Evolutionary conservation across 2,329 filamentous ascomycete species (phyloP), one percentile per base, ranked within the genome.

Genomic region (Neofusicoccum ribis): DNA sequence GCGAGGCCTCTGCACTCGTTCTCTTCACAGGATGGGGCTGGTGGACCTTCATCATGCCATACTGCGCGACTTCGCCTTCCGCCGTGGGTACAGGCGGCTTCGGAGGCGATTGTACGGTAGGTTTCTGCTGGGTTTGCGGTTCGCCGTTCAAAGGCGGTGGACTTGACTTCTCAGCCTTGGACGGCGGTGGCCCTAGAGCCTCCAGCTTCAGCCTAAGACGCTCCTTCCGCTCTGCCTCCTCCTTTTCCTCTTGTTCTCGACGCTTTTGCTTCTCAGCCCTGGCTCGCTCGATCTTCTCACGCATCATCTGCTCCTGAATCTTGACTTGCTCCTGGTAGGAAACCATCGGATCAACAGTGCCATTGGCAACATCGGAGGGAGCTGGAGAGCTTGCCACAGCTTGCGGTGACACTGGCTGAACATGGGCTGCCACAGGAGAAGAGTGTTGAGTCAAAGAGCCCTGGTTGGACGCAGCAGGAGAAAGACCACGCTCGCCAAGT

Each of bases 201-300:
- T 89, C 89, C 52, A 93, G 78, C 76, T 91, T 92, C 73, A 89
- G 84, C 54, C 88, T 85, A 67, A 93, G 88, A 27, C 91, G 86
- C 72, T 91, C 89, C 70, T 86, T 85, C 66, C 84, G 86, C 17
- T 86, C 91, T n/a, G 87, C 89, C 72, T 92, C 89, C 71, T 91
- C 89, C n/a, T 83, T 85, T 20, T 85, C 88, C 70, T 90, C 88
- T 74, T 92, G 85, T 66, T 87, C 68, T 60, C 66, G 80, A 54
- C 87, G 83, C 65, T 89, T 84, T 72, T 90, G 88, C 72, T 89
- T 88, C 20, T 89, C 90, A 61, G 87, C 87, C 72, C 85, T 86
- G 14, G 90, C 89, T 59, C 87, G 80, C 71, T 93, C 89, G 6
- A 88, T 83, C 44, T 86, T 86, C 70, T 91, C 88, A 43, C 84